phyloP scores from a whole-genome alignment of 2,329 filamentous ascomycete species.

The Lithohypha guttulata region DNA sequence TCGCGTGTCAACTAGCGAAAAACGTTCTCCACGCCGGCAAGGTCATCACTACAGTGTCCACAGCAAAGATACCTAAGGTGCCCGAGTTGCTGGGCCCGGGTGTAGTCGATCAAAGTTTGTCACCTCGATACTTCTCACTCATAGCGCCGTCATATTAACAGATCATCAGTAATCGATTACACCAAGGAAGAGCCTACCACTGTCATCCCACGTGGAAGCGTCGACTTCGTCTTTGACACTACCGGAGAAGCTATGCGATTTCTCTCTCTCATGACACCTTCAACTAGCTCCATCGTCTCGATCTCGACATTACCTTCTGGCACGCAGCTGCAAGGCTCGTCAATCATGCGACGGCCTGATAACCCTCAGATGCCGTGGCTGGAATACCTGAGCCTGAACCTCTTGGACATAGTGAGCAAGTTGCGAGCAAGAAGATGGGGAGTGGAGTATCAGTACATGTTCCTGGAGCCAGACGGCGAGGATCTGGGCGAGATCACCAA shows the following conservation, averaged over 20 bases:
- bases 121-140: background rate
- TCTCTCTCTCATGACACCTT: conserved; percentile 34
- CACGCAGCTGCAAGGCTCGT: conserved; percentile 26
- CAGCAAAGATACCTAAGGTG: conserved; percentile 39
- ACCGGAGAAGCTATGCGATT: conserved; percentile 31
- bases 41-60: conserved; percentile 45
- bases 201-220: conserved; percentile 31
- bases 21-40: conserved; percentile 38
- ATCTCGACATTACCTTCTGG: conserved; percentile 30
- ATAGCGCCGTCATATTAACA: conserved; percentile 1
- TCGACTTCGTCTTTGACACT: conserved; percentile 45
- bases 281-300: conserved; percentile 29
- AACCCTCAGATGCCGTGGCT: conserved; percentile 22
- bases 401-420: conserved; percentile 29
- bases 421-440: conserved; percentile 37
- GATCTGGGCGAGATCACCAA: conserved; percentile 36
- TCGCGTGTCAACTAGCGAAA: conserved; percentile 41
- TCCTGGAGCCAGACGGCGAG: conserved; percentile 31
- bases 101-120: conserved; percentile 35
- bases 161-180: conserved; percentile 40
- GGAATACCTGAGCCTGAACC: conserved; percentile 23
- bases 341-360: conserved; percentile 23
- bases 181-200: conserved; percentile 31
- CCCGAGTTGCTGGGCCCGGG: conserved; percentile 33
- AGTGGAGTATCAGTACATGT: conserved; percentile 37